phyloP scores from a whole-genome alignment of 2,329 filamentous ascomycete genomes.

The Ascochyta fabae region DNA sequence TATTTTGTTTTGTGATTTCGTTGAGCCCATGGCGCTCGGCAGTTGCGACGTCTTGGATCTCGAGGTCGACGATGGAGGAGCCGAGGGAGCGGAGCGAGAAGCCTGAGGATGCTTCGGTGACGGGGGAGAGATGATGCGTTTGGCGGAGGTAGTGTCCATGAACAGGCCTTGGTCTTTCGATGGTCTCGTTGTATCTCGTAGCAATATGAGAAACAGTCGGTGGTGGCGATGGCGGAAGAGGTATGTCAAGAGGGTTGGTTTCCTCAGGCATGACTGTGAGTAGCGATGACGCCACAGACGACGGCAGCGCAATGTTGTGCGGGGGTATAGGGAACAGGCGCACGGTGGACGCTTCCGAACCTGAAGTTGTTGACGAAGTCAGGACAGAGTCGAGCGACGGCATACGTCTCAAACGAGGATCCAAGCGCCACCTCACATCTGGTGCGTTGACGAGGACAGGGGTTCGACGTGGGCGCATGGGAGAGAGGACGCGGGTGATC shows the following conservation, averaged over 20 bases:
- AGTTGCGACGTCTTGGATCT: background rate
- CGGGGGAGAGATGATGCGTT: background rate
- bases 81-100: background rate
- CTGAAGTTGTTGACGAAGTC: background rate
- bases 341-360: background rate
- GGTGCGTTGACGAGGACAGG: conserved; percentile 14
- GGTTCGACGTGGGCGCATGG: conserved; percentile 7
- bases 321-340: background rate
- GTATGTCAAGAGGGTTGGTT: background rate
- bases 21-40: background rate
- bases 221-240: background rate
- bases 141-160: background rate
- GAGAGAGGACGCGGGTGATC: conserved; percentile 2
- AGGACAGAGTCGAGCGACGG: conserved; percentile 2
- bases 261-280: background rate
- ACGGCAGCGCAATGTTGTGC: background rate
- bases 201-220: background rate
- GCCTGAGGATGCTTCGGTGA: background rate
- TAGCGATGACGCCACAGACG: background rate
- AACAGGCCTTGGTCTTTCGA: background rate
- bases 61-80: background rate
- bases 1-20: background rate
- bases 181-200: background rate
- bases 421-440: conserved; percentile 4
- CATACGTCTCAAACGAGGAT: background rate